Conservation (phyloP, 2,329 filamentous ascomycete species). For the Xylariaceae sp. region DNA sequence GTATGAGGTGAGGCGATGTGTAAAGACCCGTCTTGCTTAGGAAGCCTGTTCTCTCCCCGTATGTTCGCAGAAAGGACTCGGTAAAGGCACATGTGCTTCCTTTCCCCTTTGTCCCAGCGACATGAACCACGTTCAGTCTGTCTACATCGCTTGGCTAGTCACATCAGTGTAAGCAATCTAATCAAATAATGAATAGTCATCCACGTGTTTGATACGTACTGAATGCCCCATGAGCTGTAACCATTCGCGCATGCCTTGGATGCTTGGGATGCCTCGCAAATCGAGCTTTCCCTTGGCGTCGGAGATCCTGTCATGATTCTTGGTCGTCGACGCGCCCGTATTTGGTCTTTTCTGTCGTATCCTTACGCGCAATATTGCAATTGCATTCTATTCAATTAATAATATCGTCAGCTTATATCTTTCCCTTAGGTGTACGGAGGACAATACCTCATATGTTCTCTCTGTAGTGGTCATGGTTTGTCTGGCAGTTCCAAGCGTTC, state of each 20-base stretch:
- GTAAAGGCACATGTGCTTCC: conserved; percentile 50
- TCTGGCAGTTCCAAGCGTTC: too few relatives aligned
- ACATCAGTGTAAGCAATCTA: neutral
- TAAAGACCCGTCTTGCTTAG: conserved; percentile 43
- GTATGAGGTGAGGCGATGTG: conserved; percentile 48
- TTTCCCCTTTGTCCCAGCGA: conserved; percentile 55
- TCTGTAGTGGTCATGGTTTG: too few relatives aligned
- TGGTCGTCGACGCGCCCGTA: neutral
- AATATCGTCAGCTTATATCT: too few relatives aligned
- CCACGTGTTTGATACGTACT: conserved; percentile 18
- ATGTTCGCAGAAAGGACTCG: conserved; percentile 39
- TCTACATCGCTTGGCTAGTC: conserved; percentile 29
- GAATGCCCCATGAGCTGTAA: conserved; percentile 30
- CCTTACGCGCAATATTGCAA: neutral
- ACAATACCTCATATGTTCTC: too few relatives aligned
- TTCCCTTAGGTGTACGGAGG: too few relatives aligned
- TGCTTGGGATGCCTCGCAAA: conserved; percentile 23
- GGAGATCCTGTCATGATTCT: neutral
- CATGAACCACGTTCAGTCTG: conserved; percentile 46
- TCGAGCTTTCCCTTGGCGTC: conserved; percentile 3
- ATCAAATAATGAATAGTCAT: too few relatives aligned
- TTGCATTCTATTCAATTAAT: neutral
- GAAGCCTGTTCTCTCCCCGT: conserved; percentile 21
- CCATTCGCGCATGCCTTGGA: conserved; percentile 34
- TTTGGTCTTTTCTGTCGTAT: neutral